Conservation (phyloP, 768 basidiomycete species). For the Sarcomyxa edulis region DNA sequence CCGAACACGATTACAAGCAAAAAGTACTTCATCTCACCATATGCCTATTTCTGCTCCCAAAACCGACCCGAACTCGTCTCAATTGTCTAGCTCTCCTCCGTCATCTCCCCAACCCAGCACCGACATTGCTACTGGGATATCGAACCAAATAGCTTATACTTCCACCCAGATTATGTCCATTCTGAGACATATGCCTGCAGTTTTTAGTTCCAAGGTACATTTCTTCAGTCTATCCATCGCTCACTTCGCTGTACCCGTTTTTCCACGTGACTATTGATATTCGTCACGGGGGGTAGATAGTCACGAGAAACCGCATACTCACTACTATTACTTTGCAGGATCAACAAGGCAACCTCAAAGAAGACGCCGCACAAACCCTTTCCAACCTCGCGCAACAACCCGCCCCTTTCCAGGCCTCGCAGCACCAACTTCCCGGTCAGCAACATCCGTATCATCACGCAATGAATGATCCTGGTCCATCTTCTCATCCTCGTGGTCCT, state of each 20-base stretch:
- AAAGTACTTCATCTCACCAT: too few relatives aligned
- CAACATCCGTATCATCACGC: constrained; percentile 39
- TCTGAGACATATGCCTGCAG: constrained; percentile 50
- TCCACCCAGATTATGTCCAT: constrained; percentile 61
- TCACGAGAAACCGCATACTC: too few relatives aligned
- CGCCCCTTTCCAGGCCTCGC: constrained; percentile 10
- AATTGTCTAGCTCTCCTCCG: constrained; percentile 21
- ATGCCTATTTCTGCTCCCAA: constrained; percentile 25
- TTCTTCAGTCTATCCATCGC: constrained; percentile 6
- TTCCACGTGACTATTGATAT: constrained; percentile 27
- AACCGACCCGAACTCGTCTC: constrained; percentile 34
- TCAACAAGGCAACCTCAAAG: constrained; percentile 48
- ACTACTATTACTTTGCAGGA: too few relatives aligned
- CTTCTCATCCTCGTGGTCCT: constrained; percentile 65
- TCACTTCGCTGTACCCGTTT: constrained; percentile 15
- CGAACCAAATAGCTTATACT: constrained; percentile 43
- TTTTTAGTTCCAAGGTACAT: constrained; percentile 9
- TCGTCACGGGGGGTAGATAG: constrained; percentile 9
- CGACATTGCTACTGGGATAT: too few relatives aligned
- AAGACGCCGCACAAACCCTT: constrained; percentile 56
- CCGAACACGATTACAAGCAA: too few relatives aligned
- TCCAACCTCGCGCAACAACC: constrained; percentile 47
- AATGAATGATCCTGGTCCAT: constrained; percentile 66
- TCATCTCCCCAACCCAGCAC: constrained; percentile 18
- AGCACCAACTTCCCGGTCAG: constrained; percentile 14